phyloP scores from a whole-genome alignment of 2,329 filamentous ascomycete species.

The Didymella pinodella region DNA sequence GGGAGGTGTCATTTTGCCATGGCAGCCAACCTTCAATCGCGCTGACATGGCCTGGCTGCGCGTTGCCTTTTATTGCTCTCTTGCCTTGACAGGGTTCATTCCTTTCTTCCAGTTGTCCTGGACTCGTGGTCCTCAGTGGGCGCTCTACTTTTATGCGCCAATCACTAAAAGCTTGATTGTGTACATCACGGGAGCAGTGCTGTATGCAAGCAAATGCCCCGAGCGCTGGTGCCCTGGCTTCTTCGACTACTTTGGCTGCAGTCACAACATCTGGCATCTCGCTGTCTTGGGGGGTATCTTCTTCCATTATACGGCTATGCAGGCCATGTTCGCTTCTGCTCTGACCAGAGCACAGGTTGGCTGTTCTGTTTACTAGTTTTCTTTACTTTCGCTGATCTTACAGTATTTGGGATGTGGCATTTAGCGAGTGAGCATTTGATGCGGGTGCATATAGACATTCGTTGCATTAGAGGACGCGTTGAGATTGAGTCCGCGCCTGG shows the following conservation, averaged over 20 bases:
- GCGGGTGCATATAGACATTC: slow-evolving; percentile 21
- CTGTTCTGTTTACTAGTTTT: slow-evolving; percentile 43
- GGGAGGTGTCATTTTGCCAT: slow-evolving; percentile 88
- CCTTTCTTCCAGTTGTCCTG: slow-evolving; percentile 84
- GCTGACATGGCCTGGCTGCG: slow-evolving; percentile 91
- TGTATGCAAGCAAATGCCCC: slow-evolving; percentile 92
- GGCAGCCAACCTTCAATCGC: slow-evolving; percentile 95
- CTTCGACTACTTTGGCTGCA: slow-evolving; percentile 95
- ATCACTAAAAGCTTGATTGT: slow-evolving; percentile 86
- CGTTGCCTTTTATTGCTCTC: slow-evolving; percentile 87
- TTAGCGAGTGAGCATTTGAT: slow-evolving; percentile 22
- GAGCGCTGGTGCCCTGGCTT: slow-evolving; percentile 91
- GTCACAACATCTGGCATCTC: slow-evolving; percentile 97
- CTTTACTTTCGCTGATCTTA: slow-evolving; percentile 4
- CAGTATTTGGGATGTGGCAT: slow-evolving; percentile 14
- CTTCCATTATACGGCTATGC: slow-evolving; percentile 98
- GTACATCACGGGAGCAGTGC: slow-evolving; percentile 81
- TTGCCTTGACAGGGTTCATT: slow-evolving; percentile 87
- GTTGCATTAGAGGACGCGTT: slow-evolving; percentile 5
- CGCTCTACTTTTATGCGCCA: slow-evolving; percentile 87
- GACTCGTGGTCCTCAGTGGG: slow-evolving; percentile 79
- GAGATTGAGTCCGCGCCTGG: slow-evolving; percentile 1
- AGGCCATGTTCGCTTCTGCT: slow-evolving; percentile 80
- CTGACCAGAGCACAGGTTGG: slow-evolving; percentile 48
- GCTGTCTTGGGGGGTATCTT: slow-evolving; percentile 93